Evolutionary conservation across 2,329 filamentous ascomycete genomes (phyloP), one percentile per base, ranked within the genome.

Genomic region (Stromatinia cepivora): DNA sequence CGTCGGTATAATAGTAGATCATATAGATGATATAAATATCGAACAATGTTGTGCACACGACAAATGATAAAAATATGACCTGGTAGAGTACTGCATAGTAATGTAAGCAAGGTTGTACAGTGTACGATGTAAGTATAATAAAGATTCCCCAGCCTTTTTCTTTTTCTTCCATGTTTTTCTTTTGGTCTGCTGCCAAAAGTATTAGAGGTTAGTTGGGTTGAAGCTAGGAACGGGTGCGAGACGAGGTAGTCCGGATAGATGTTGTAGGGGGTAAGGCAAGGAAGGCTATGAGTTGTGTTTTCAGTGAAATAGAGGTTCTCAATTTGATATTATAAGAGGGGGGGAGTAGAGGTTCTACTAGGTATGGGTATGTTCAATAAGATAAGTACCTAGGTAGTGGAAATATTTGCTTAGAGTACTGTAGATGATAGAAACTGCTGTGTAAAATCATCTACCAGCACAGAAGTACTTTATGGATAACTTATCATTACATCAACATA

Each of bases 131-230:
- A 34, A 22, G 22, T 36, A 15, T 57, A n/a, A 39, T 36, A 62
- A 36, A 45, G 63, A 57, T 57, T 45, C 50, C 63, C 63, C 63
- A 66, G 63, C 63, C 63, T 46, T 56, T 66, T 66, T 66, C 17
- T 42, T 57, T 9, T 45, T 13, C 28, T 22, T 28, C 20, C n/a
- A 42, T 42, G 39, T 46, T n/a, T 39, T 58, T 25, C 54, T 28
- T 52, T 52, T 13, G 10, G 25, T 54, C 52, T 54, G 50, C 48
- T 50, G 48, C 10, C 39, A 42, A 31, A 31, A n/a, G n/a, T 46
- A 20, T 52, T n/a, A 25, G 22, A 34, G 53, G 53, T 56, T 56
- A 11, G 34, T 56, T 22, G 20, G 53, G 1, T 52, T 58, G 31
- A 58, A 20, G n/a, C 34, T 17, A 36, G 54, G 34, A 58, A 58